Evolutionary conservation across 108 stramenopile species (phyloP), one percentile per base, ranked within the genome.

Genomic region (Skeletonema marinoi): DNA sequence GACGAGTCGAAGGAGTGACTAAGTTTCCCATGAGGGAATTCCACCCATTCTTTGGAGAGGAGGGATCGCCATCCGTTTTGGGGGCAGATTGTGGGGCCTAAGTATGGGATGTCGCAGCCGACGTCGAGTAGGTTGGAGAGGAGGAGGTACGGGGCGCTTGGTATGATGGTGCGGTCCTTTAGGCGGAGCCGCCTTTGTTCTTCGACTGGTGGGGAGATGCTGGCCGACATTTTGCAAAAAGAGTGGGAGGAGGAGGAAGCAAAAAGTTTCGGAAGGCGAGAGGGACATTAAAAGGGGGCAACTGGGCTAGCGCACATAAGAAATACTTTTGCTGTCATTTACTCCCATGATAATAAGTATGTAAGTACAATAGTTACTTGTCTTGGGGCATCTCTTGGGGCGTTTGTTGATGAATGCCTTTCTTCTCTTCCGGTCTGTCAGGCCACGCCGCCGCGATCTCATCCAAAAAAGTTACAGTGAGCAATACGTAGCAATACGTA

Each of bases 111-210:
- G 21, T 68, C 60, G 44, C 78, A 80, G 9, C 46, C 30, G 9
- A 63, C n/a, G 33, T 80, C 78, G 72, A 81, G 19, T 41, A 64
- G 11, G 66, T 75, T 81, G 14, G 80, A 74, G 0, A 42, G 11
- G 74, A 81, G 80, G 31, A 81, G 80, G 69, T 70, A 75, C n/a
- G 80, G 80, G 9, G 80, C 31, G 2, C 68, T 63, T 25, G 80
- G 80, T 64, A 81, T 62, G 29, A 75, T 70, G 63, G 63, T 51
- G 48, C 32, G 73, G 36, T 81, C 74, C 32, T 70, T 74, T 60
- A 41, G 68, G 61, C 80, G 80, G 31, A 70, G 29, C 11, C 54
- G 62, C 33, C 74, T 74, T 66, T 81, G 80, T 36, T 75, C 80
- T 21, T 63, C 46, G 62, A 73, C 74, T 12, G 80, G 69, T 21